These are phyloP conservation scores for Diaporthe citrichinensis DNA, from an alignment of 2,329 filamentous ascomycete species.

Conservation along the genomic window DNA sequence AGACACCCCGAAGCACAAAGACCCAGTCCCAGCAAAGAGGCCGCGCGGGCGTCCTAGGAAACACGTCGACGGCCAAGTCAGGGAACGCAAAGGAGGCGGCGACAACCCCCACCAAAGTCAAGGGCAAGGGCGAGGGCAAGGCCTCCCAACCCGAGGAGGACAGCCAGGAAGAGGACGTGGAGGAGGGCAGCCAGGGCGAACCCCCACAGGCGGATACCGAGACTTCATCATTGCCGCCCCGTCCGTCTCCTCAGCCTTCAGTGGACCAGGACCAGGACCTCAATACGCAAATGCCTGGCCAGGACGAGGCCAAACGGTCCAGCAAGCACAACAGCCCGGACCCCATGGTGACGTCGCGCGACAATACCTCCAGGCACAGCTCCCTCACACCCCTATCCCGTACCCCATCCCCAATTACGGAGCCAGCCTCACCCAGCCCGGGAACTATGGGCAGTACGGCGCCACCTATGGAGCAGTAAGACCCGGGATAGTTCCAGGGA, in stretches of 20 bases:
- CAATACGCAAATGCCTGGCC: not conserved
- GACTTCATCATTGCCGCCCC: not conserved
- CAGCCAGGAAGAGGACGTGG: constrained; percentile 23
- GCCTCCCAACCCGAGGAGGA: not conserved
- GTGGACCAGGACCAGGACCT: not conserved
- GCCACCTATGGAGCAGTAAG: not conserved
- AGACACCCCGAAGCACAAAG: constrained; percentile 15
- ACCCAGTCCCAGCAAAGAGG: constrained; percentile 13
- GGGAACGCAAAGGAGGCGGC: not conserved
- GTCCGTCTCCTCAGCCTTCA: not conserved
- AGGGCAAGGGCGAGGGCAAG: constrained; percentile 18
- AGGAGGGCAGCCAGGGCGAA: not conserved
- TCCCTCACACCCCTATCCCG: not conserved
- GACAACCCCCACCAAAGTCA: constrained; percentile 34
- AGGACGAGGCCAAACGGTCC: not conserved
- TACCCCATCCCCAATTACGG: constrained; percentile 10
- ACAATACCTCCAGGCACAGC: not conserved
- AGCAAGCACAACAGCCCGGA: constrained; percentile 21
- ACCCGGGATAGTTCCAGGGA: not conserved
- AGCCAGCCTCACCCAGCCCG: not conserved
- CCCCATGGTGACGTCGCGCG: not conserved
- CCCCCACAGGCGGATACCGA: not conserved
- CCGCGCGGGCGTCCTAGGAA: constrained; percentile 35
- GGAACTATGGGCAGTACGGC: not conserved
- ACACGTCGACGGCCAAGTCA: not conserved